Percentiles rank a stretch among this genome's conserved stretches.
Conservation (phyloP, 225 moss, liverwort and hornwort species). For the Straminergon stramineum region DNA sequence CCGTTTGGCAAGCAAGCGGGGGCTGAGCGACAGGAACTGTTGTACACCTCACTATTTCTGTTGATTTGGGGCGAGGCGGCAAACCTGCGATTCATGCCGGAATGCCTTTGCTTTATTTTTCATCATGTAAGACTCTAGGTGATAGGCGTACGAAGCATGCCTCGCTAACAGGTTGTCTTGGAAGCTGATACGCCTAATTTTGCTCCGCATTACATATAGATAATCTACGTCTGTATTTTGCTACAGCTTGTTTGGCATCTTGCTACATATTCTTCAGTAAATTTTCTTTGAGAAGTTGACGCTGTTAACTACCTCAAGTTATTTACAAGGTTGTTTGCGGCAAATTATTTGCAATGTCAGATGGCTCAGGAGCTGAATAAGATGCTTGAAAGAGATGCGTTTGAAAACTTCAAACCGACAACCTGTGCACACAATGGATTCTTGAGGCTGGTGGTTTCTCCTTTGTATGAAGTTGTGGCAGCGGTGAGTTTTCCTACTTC, state of each 20-base stretch:
- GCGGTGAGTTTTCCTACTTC: slow-evolving; percentile 50
- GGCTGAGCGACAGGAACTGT: slow-evolving; percentile 68
- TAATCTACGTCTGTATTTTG: neutral
- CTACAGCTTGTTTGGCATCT: neutral
- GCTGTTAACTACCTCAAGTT: neutral
- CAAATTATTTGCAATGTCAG: slow-evolving; percentile 22
- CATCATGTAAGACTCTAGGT: slow-evolving; percentile 53
- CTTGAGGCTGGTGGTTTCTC: slow-evolving; percentile 52
- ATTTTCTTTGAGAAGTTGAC: neutral
- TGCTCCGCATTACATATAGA: neutral
- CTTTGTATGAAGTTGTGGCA: slow-evolving; percentile 64
- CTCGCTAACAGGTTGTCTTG: neutral
- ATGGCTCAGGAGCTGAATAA: slow-evolving; percentile 77
- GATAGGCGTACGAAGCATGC: neutral
- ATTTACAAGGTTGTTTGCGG: neutral
- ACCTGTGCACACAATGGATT: slow-evolving; percentile 53
- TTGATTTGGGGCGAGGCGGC: slow-evolving; percentile 99
- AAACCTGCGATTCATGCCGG: slow-evolving; percentile 98
- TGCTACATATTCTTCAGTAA: neutral
- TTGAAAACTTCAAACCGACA: slow-evolving; percentile 20
- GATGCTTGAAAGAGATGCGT: slow-evolving; percentile 33
- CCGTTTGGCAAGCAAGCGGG: slow-evolving; percentile 52
- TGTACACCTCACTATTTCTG: slow-evolving; percentile 79
- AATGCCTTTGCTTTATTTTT: slow-evolving; percentile 93
- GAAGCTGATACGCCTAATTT: neutral